Evolutionary conservation across 1,284 basidiomycete genomes (phyloP).

Genomic region (Phylloboletellus chloephorus): DNA sequence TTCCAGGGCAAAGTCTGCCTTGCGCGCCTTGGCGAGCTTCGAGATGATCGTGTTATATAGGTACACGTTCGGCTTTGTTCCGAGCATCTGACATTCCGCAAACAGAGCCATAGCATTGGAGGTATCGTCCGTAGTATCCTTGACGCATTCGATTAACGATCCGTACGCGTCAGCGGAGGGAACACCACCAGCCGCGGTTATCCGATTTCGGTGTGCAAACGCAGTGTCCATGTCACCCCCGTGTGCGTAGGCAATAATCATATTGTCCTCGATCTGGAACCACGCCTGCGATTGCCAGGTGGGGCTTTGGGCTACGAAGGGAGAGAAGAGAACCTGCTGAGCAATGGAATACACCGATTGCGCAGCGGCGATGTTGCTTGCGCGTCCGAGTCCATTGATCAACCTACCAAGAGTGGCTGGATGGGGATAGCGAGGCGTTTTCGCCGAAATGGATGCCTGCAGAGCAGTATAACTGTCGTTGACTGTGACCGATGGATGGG

Average conservation of each 20-base stretch:
- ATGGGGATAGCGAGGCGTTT: constrained; percentile 44
- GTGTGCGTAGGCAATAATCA: constrained; percentile 83
- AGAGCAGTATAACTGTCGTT: constrained; percentile 37
- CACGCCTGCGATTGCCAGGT: constrained; percentile 56
- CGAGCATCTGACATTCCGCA: constrained; percentile 68
- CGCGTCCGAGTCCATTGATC: constrained; percentile 64
- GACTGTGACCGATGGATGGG: constrained; percentile 27
- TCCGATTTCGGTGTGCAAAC: constrained; percentile 73
- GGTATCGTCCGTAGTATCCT: constrained; percentile 92
- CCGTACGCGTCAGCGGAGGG: constrained; percentile 89
- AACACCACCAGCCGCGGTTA: constrained; percentile 71
- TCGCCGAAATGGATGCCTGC: constrained; percentile 31
- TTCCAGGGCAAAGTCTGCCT: constrained; percentile 82
- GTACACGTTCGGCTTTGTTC: constrained; percentile 76
- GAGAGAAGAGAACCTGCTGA: constrained; percentile 52
- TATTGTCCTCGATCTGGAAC: constrained; percentile 79
- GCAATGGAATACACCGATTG: constrained; percentile 65
- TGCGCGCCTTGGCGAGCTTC: constrained; percentile 87
- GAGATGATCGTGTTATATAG: constrained; percentile 96
- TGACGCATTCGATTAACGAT: constrained; percentile 79
- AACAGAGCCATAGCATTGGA: constrained; percentile 81
- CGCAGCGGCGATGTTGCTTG: constrained; percentile 56
- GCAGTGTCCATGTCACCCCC: constrained; percentile 76
- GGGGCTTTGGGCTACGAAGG: constrained; percentile 39
- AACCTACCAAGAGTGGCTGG: constrained; percentile 55